Base-by-base conservation (phyloP, 108 stramenopile species). In the Cyclotella atomus region DNA sequence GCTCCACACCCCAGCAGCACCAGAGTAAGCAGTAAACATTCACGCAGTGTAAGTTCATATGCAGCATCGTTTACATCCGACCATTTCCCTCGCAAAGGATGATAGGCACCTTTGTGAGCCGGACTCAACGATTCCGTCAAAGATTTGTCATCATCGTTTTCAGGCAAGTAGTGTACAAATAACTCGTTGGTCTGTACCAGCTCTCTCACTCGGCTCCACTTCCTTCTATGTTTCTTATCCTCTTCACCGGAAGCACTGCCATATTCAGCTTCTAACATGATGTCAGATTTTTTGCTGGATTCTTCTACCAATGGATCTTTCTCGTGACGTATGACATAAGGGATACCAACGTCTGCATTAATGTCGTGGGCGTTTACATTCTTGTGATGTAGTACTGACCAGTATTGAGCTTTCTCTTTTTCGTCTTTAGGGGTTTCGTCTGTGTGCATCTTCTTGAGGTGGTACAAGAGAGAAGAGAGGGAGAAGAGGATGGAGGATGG, bases 1-100 rank as follows among this genome's bases (percentile, higher is more conserved):
- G 83, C 85, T 32, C 89, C 86, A 20, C 85, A 24, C 0, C 70
- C 46, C 17, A 89, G 68, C 19, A 87, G 84, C 14, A 69, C 29
- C 2, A 77, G 24, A 29, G 84, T 59, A 27, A 76, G 73, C 33
- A 84, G 20, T n/a, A 85, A 30, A 29, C 82, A 83, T 75, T 84
- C 82, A n/a, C 70, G 69, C 3, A 89, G 55, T 36, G 68, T 69
- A 24, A 69, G 50, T 45, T 76, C 68, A 34, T 64, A 53, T 9
- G 67, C 43, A 20, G 12, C 30, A 17, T 62, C 61, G 36, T 54
- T 44, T 23, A 76, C 23, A 25, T 76, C 75, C 9, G 68, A 76
- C 68, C 60, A 69, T 44, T 59, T 70, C n/a, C n/a, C n/a, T n/a
- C n/a, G n/a, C n/a, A n/a, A n/a, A n/a, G 16, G 28, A 36, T 41